Percentiles rank a stretch among this genome's conserved stretches.
These are phyloP conservation scores for Nakaseomyces delphensis DNA, from an alignment of 1,139 yeast species.

Conservation along the genomic window DNA sequence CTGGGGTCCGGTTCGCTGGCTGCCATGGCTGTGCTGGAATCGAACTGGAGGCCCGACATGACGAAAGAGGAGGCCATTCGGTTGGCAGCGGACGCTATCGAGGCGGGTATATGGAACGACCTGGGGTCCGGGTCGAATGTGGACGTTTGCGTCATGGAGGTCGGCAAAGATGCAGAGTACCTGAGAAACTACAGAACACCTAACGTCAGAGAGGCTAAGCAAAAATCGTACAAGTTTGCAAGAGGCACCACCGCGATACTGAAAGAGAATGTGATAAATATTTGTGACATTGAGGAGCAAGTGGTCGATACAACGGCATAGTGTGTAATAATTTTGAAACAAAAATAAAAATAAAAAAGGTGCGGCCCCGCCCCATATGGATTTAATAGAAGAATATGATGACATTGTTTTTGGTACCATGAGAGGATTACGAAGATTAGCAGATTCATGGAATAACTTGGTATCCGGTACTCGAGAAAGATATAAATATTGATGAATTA, in stretches of 20 bases:
- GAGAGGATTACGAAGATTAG: too few relatives aligned
- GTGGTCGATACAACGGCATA: constrained; percentile 35
- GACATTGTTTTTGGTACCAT: too few relatives aligned
- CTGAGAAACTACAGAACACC: constrained; percentile 86
- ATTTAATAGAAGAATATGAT: too few relatives aligned
- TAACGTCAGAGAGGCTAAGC: constrained; percentile 74
- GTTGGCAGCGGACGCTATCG: constrained; percentile 86
- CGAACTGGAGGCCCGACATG: constrained; percentile 73
- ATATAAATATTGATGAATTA: too few relatives aligned
- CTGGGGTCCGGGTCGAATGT: constrained; percentile 97
- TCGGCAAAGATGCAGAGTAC: constrained; percentile 76
- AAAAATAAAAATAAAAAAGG: neutral
- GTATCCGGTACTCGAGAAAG: too few relatives aligned
- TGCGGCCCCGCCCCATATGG: too few relatives aligned
- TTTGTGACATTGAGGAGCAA: constrained; percentile 66
- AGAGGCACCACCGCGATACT: constrained; percentile 89
- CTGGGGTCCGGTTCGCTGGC: constrained; percentile 98
- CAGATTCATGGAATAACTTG: too few relatives aligned
- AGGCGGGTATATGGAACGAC: constrained; percentile 98
- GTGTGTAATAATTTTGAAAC: neutral
- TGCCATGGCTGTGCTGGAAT: constrained; percentile 94
- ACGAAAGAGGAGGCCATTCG: constrained; percentile 81
- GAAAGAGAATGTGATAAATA: constrained; percentile 51
- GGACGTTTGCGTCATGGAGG: constrained; percentile 92
- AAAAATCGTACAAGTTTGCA: constrained; percentile 71